These are phyloP conservation scores for Comarum palustre DNA, from an alignment of 306 rosid species.

Conservation along the genomic window DNA sequence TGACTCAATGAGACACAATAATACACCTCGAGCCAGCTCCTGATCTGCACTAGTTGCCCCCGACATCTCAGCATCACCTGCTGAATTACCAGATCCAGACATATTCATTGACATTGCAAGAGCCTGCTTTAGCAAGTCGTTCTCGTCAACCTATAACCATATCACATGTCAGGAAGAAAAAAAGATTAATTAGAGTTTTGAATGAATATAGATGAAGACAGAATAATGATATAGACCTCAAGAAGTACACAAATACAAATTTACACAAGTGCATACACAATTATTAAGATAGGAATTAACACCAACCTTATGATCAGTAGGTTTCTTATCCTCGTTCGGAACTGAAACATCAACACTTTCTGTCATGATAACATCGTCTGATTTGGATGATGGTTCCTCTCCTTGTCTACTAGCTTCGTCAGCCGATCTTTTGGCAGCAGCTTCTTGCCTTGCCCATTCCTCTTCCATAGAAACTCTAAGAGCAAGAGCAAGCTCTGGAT, in stretches of 20 bases:
- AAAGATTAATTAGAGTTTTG: neutral
- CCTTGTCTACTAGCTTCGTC: constrained; percentile 36
- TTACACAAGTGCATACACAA: neutral
- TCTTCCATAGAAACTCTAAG: constrained; percentile 49
- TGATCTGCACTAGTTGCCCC: constrained; percentile 28
- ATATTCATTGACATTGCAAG: constrained; percentile 31
- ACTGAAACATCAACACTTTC: constrained; percentile 24
- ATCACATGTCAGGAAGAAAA: constrained; percentile 7
- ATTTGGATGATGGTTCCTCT: constrained; percentile 34
- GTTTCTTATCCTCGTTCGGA: constrained; percentile 17
- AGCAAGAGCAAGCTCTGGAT: constrained; percentile 48
- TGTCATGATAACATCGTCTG: constrained; percentile 32
- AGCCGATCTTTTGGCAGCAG: constrained; percentile 38
- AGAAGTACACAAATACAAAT: neutral
- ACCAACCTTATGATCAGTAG: constrained; percentile 16
- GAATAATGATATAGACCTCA: neutral
- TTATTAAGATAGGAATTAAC: neutral
- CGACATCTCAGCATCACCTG: constrained; percentile 37
- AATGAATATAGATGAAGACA: neutral
- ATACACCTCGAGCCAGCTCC: constrained; percentile 37
- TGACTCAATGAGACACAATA: constrained; percentile 7
- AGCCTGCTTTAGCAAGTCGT: constrained; percentile 31
- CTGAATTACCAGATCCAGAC: constrained; percentile 28
- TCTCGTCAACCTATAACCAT: constrained; percentile 22
- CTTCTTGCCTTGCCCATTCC: constrained; percentile 48